Base-by-base conservation (phyloP, 257 asterid species). In the Ballota nigra region DNA sequence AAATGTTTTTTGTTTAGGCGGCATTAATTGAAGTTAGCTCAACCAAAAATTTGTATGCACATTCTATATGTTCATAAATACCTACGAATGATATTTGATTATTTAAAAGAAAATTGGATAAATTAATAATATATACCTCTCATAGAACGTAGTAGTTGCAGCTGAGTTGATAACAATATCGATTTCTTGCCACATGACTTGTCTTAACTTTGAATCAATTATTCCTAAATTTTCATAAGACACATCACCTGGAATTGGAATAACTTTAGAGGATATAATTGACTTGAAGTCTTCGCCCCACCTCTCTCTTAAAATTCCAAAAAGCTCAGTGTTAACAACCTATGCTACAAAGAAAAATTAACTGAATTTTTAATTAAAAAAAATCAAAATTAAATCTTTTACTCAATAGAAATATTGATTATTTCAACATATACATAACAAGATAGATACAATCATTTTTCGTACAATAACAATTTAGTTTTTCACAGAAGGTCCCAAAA, bases 161-260 rank as follows among this genome's bases (percentile, higher is more conserved):
- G 96, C 96, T 1, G 92, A 89, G 75, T 89, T 86, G 60, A 89
- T 71, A 5, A 87, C 34, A 19, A 86, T 58, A 43, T 84, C 86
- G 0, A 83, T 58, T 62, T 86, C 86, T 45, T 8, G 28, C 34
- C 66, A 84, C 83, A 87, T 80, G 2, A 74, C 64, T 28, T 78
- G 64, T 33, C 75, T 72, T 23, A 78, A 8, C 2, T 80, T 57
- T 0, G 64, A 33, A 53, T 77, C 77, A 19, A 6, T 5, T 29
- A 87, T 74, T 0, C 85, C 87, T 40, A 85, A 73, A 52, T 80
- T 63, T 23, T 82, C 78, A 0, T 1, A 4, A 12, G 82, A 62
- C 22, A 82, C 67, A 22, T 85, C 87, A 0, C 87, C 89, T 0
- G 72, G 20, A 38, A 85, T 26, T 3, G 82, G 81, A 31, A 75